Base-by-base conservation (phyloP, 306 rosid species). In the Calophaca sinica region DNA sequence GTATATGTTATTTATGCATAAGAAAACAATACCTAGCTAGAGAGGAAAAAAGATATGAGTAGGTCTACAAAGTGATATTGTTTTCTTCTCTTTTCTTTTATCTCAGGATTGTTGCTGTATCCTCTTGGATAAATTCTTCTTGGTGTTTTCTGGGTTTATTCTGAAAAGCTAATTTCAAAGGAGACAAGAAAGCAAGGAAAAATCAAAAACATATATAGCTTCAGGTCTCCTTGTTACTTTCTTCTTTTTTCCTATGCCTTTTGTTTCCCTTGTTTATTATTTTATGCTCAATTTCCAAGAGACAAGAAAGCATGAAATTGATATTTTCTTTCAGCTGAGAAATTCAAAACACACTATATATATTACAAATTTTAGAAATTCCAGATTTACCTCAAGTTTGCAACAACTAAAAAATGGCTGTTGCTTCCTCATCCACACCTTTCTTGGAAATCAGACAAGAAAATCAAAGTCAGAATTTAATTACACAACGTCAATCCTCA, bases 401-500 rank as follows among this genome's bases (percentile, higher is more conserved):
- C 36, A 51, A 12, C 38, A 12, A n/a, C n/a, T n/a, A 29, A 26
- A 82, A 64, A 5, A 90, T 93, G 98, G 87, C 97, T 68, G 87
- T 89, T 64, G 68, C 89, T 84, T 83, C 91, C 38, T 89, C 97
- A 9, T 89, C 98, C 2, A 59, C 92, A 53, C 86, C 88, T 28
- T 85, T 88, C 61, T 80, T 88, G 29, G 94, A 90, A 83, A 80
- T 72, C 45, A 82, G 86, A 67, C 91, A 90, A 72, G 90, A 90
- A 76, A 85, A 74, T 52, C 89, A 84, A 61, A 82, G 75, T 79
- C 90, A 74, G 77, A 82, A 73, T 79, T 89, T 71, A 75, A 79
- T 79, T 57, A 39, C 74, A 46, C 84, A 67, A 8, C 88, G 75
- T 48, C 89, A 80, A 28, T 76, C 88, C 26, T 72, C 92, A 33